Evolutionary conservation across 352 stramenopile species (phyloP).

Genomic region (Phytophthora sojae): DNA sequence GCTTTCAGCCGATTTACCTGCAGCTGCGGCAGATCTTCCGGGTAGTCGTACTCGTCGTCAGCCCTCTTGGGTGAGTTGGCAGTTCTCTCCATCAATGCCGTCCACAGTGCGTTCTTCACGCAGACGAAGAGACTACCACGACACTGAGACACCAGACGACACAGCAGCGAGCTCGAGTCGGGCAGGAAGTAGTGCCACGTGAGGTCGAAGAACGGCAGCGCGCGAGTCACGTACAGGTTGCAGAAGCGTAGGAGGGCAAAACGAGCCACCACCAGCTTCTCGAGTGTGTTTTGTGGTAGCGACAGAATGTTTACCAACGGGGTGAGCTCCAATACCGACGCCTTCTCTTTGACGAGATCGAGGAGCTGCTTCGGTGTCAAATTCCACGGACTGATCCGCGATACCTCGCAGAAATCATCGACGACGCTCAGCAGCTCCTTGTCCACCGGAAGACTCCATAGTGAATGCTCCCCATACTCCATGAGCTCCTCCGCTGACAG

Average conservation of each 20-base stretch:
- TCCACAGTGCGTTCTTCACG: conserved; percentile 87
- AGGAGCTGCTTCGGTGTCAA: conserved; percentile 49
- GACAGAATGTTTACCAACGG: conserved; percentile 14
- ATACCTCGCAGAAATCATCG: conserved; percentile 65
- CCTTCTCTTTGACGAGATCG: conserved; percentile 40
- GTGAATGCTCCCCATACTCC: conserved; percentile 35
- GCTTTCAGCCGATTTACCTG: conserved; percentile 89
- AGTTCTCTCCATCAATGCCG: conserved; percentile 74
- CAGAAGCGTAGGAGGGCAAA: conserved; percentile 76
- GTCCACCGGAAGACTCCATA: conserved; percentile 57
- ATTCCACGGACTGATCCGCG: conserved; percentile 72
- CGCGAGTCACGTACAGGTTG: conserved; percentile 75
- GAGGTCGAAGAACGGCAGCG: conserved; percentile 81
- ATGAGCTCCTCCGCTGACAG: conserved; percentile 35
- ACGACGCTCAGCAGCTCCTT: conserved; percentile 47
- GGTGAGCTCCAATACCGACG: conserved; percentile 21
- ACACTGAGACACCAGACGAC: conserved; percentile 63
- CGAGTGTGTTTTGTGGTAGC: conserved; percentile 13
- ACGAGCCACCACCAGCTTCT: conserved; percentile 52
- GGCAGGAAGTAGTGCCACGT: conserved; percentile 79
- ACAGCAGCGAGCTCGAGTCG: conserved; percentile 37
- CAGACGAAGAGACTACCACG: conserved; percentile 74
- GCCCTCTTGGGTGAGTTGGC: conserved; percentile 77
- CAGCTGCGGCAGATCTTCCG: conserved; percentile 87
- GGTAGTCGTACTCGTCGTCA: conserved; percentile 94